Conservation (phyloP, 78 protist genomes). For the Isochrysis galbana region DNA sequence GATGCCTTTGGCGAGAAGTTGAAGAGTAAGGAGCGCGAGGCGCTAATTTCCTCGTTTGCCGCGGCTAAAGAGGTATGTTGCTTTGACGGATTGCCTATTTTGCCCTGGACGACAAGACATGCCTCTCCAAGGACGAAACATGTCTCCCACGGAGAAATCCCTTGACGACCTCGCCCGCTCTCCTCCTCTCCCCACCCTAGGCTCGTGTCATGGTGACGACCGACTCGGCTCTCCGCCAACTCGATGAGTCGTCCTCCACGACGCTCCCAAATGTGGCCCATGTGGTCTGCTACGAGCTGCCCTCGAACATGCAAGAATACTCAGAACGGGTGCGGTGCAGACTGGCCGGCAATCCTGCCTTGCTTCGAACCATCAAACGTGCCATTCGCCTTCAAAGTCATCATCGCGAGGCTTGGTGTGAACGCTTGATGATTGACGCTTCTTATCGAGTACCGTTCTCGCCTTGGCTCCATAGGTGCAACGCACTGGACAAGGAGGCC, state of each 20-base stretch:
- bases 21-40: background rate
- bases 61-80: no score
- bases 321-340: background rate
- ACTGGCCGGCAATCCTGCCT: no score
- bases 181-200: no score
- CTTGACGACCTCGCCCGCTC: no score
- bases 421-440: no score
- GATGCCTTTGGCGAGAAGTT: background rate
- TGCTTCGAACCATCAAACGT: no score
- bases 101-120: background rate
- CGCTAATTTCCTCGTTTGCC: background rate
- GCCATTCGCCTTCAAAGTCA: no score
- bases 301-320: background rate
- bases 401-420: no score
- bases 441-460: no score
- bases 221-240: background rate
- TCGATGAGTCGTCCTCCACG: background rate
- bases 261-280: background rate
- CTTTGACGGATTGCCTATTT: no score
- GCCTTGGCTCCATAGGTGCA: no score
- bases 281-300: background rate
- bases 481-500: background rate
- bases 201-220: background rate
- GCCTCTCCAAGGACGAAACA: background rate
- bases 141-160: no score